A percentile compares a stretch with the other conserved stretches of the same genome.
These are phyloP conservation scores for Trichoderma gracile DNA, from an alignment of 2,329 filamentous ascomycete genomes.

Conservation along the genomic window DNA sequence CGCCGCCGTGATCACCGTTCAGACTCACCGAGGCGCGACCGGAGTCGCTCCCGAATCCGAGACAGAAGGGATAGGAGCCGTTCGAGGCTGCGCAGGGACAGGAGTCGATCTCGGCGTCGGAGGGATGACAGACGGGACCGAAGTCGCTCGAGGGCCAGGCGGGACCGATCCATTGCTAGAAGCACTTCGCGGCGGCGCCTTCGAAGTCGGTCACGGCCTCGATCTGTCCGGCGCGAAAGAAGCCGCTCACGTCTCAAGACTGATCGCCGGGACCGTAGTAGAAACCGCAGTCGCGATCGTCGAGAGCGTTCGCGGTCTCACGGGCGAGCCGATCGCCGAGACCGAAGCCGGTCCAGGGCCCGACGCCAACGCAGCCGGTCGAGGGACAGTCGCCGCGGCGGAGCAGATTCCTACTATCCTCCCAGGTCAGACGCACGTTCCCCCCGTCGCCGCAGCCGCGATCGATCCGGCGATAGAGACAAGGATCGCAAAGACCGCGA, in stretches of 20 bases:
- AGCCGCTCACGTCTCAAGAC: conserved; percentile 41
- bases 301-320: conserved; percentile 35
- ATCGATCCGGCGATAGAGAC: conserved; percentile 33
- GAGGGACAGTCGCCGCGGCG: conserved; percentile 30
- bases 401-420: conserved; percentile 31
- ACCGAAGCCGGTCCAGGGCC: conserved; percentile 31
- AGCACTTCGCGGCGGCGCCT: conserved; percentile 41
- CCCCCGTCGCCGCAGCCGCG: conserved; percentile 34
- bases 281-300: conserved; percentile 29
- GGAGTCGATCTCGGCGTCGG: conserved; percentile 43
- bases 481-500: conserved; percentile 34
- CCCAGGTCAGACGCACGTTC: conserved; percentile 29
- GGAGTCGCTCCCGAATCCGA: conserved; percentile 38
- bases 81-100: conserved; percentile 41
- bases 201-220: conserved; percentile 42
- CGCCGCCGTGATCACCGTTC: conserved; percentile 42
- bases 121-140: conserved; percentile 38
- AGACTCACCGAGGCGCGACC: conserved; percentile 42
- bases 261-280: conserved; percentile 39
- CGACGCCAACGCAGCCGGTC: conserved; percentile 31
- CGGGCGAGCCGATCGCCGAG: conserved; percentile 33
- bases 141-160: conserved; percentile 40
- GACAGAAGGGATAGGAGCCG: conserved; percentile 43
- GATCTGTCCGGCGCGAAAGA: conserved; percentile 40
- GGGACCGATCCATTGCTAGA: conserved; percentile 40